A percentile compares a stretch with the other conserved stretches of the same genome.
Evolutionary conservation across 2,329 filamentous ascomycete genomes (phyloP).

Genomic region (Penicillium sp.): DNA sequence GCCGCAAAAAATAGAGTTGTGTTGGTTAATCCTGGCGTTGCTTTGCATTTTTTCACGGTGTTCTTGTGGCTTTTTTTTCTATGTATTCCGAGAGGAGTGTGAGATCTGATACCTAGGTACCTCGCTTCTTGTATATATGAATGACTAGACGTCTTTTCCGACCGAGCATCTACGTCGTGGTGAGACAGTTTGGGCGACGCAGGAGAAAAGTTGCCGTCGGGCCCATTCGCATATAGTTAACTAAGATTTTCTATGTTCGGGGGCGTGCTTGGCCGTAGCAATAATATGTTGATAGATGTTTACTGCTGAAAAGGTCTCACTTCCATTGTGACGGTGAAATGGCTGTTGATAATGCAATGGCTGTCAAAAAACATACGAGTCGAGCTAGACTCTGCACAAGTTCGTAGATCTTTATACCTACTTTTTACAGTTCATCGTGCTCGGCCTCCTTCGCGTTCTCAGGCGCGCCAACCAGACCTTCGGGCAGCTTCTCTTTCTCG

Average conservation of each 20-base stretch:
- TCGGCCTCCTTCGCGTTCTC: conserved; percentile 35
- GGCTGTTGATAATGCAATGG: neutral
- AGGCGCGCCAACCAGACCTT: conserved; percentile 51
- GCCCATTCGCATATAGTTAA: no score
- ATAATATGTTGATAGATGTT: neutral
- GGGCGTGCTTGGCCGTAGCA: no score
- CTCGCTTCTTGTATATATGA: conserved; percentile 23
- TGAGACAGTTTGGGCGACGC: no score
- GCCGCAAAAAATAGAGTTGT: conserved; percentile 35
- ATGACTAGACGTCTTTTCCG: conserved; percentile 6
- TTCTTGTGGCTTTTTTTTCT: conserved; percentile 9
- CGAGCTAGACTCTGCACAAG: neutral
- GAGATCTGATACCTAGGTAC: neutral
- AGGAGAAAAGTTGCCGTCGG: no score
- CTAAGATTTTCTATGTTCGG: no score
- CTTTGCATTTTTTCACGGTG: conserved; percentile 17
- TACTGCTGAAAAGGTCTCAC: neutral
- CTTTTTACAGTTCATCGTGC: conserved; percentile 46
- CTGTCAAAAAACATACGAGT: neutral
- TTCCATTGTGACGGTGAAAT: neutral
- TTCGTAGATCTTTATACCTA: neutral
- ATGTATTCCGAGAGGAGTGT: conserved; percentile 10
- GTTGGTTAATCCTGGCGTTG: conserved; percentile 13
- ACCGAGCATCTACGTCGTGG: neutral
- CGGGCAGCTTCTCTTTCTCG: conserved; percentile 70